A percentile compares a stretch with the other conserved stretches of the same genome.
These are phyloP conservation scores for Fusarium tjaetaba DNA, from an alignment of 2,329 filamentous ascomycete species.

Conservation along the genomic window DNA sequence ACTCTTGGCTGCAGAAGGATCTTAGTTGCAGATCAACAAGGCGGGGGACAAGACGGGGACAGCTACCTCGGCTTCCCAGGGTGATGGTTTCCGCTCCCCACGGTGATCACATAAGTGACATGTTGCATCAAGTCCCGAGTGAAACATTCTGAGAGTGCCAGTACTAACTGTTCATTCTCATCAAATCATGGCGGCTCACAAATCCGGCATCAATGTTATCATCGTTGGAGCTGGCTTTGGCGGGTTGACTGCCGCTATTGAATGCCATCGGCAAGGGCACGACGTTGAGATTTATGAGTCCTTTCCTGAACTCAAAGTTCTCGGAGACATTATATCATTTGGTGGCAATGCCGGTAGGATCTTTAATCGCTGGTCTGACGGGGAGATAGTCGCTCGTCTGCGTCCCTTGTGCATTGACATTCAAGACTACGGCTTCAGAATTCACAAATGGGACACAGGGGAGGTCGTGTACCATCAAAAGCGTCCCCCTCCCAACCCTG, in stretches of 20 bases:
- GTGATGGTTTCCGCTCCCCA: neutral
- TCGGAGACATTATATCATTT: slow-evolving; percentile 53
- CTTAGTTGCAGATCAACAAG: neutral
- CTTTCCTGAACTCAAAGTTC: slow-evolving; percentile 59
- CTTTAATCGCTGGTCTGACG: slow-evolving; percentile 65
- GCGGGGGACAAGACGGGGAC: slow-evolving; percentile 3
- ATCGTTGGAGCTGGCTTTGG: slow-evolving; percentile 35
- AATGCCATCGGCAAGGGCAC: slow-evolving; percentile 26
- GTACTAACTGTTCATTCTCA: fast-evolving
- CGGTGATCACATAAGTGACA: neutral
- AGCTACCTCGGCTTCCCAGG: slow-evolving; percentile 7
- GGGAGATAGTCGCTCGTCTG: slow-evolving; percentile 53
- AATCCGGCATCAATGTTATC: slow-evolving; percentile 29
- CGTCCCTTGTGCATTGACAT: slow-evolving; percentile 37
- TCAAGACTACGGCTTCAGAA: slow-evolving; percentile 57
- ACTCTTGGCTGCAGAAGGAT: neutral
- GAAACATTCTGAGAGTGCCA: fast-evolving
- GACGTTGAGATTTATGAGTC: slow-evolving; percentile 28
- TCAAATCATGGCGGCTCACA: slow-evolving; percentile 10
- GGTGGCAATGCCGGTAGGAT: slow-evolving; percentile 49
- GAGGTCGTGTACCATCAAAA: slow-evolving; percentile 69
- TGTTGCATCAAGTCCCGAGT: fast-evolving
- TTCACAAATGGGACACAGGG: slow-evolving; percentile 33
- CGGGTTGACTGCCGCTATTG: slow-evolving; percentile 31
- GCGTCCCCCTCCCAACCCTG: slow-evolving; percentile 17